A percentile compares a stretch with the other conserved stretches of the same genome.
These are phyloP conservation scores for Tremellales sp. DNA, from an alignment of 1,284 basidiomycete species.

Conservation along the genomic window DNA sequence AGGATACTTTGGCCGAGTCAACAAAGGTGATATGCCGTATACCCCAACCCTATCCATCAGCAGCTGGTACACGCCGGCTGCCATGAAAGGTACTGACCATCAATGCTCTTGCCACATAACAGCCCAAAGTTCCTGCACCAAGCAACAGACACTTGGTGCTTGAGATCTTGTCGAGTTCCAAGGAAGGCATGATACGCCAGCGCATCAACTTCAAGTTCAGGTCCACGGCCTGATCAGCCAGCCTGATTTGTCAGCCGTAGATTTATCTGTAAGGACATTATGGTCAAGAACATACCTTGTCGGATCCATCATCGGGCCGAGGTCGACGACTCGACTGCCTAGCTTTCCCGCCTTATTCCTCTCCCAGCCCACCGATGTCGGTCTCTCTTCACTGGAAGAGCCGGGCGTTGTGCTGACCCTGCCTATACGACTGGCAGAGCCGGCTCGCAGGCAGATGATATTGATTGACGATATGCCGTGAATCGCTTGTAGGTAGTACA, in stretches of 20 bases:
- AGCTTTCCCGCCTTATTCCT: slow-evolving; percentile 80
- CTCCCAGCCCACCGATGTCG: slow-evolving; percentile 86
- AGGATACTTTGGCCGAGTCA: slow-evolving; percentile 85
- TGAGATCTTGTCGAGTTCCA: slow-evolving; percentile 84
- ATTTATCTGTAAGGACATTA: too few relatives aligned
- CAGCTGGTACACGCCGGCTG: background rate
- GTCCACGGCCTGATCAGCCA: slow-evolving; percentile 94
- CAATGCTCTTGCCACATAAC: slow-evolving; percentile 84
- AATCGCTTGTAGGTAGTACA: slow-evolving; percentile 65
- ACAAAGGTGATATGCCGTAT: slow-evolving; percentile 88
- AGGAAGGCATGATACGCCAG: slow-evolving; percentile 87
- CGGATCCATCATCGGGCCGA: slow-evolving; percentile 96
- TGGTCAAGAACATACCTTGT: slow-evolving; percentile 48
- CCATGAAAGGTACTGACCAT: slow-evolving; percentile 58
- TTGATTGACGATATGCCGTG: slow-evolving; percentile 57
- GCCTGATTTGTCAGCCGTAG: slow-evolving; percentile 51
- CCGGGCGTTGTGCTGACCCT: slow-evolving; percentile 2
- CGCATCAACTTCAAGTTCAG: slow-evolving; percentile 97
- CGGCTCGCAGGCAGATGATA: slow-evolving; percentile 68
- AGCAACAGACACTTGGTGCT: slow-evolving; percentile 76
- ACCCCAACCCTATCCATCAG: slow-evolving; percentile 74
- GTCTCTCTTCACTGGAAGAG: slow-evolving; percentile 9
- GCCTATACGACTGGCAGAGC: slow-evolving; percentile 21
- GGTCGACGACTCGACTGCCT: slow-evolving; percentile 79
- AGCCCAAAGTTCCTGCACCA: slow-evolving; percentile 93